Percentiles rank a stretch among this genome's conserved stretches.
These are phyloP conservation scores for Vinca major DNA, from an alignment of 305 asterid genomes.

Conservation along the genomic window DNA sequence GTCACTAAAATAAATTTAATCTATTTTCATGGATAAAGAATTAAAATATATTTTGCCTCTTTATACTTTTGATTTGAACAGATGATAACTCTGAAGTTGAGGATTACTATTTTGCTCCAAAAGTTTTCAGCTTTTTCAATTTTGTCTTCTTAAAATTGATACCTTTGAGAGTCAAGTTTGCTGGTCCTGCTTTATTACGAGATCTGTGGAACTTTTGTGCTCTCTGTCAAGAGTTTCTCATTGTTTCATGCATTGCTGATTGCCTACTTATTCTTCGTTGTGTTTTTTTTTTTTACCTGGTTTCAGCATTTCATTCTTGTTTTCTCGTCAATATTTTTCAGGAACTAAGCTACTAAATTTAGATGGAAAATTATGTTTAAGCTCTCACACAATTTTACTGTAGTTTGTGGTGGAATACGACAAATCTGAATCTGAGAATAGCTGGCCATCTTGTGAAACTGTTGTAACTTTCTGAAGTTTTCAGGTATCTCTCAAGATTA, in stretches of 20 bases:
- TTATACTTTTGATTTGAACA: not conserved
- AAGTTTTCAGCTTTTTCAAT: not conserved
- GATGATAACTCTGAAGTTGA: not conserved
- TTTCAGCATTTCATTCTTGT: not conserved
- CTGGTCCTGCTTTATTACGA: not conserved
- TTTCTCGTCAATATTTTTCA: no score
- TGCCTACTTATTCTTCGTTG: not conserved
- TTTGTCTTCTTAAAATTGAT: not conserved
- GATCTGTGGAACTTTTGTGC: not conserved
- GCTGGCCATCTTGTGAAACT: not conserved
- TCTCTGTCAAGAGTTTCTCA: not conserved
- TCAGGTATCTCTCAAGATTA: slow-evolving; percentile 59
- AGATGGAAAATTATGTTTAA: not conserved
- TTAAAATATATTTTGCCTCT: not conserved
- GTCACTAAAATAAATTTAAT: not conserved
- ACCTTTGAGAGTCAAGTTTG: not conserved
- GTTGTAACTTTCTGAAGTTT: slow-evolving; percentile 5
- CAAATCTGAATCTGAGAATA: not conserved
- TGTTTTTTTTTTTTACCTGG: not conserved
- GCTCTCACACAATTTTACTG: not conserved
- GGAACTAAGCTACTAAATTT: not conserved
- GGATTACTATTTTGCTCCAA: not conserved
- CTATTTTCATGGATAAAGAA: not conserved
- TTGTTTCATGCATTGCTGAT: not conserved
- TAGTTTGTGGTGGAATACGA: not conserved